Evolutionary conservation across 2,329 filamentous ascomycete genomes (phyloP).

Genomic region (Alternaria burnsii): DNA sequence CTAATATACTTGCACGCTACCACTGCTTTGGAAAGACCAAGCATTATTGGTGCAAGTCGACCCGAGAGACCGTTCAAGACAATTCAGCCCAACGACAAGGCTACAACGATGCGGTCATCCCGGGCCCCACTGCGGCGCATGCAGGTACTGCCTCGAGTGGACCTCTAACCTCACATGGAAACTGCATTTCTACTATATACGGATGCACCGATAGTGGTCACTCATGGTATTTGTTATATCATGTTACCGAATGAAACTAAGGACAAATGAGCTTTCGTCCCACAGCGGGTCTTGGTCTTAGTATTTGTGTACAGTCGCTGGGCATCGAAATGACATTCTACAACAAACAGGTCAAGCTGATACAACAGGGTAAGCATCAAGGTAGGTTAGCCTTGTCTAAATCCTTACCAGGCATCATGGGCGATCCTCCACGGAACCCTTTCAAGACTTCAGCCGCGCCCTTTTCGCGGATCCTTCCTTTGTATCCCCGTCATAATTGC

Average conservation of each 20-base stretch:
- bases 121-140: conserved; percentile 38
- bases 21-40: conserved; percentile 18
- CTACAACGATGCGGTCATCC: conserved; percentile 30
- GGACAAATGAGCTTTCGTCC: neutral
- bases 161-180: neutral
- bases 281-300: neutral
- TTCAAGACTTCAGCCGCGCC: neutral
- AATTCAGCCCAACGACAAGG: conserved; percentile 29
- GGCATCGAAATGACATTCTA: neutral
- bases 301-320: neutral
- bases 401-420: neutral
- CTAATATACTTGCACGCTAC: conserved; percentile 31
- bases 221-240: neutral
- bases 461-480: neutral
- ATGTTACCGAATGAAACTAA: neutral
- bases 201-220: neutral
- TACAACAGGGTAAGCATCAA: neutral
- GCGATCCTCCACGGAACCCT: neutral
- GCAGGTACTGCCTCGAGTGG: neutral
- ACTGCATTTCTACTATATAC: neutral
- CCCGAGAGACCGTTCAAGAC: conserved; percentile 12
- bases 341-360: neutral
- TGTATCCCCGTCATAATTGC: neutral
- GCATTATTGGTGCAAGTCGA: conserved; percentile 9
- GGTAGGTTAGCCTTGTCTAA: neutral